Conservation (phyloP, 148 eudicot genomes). For the Euryodendron excelsum region DNA sequence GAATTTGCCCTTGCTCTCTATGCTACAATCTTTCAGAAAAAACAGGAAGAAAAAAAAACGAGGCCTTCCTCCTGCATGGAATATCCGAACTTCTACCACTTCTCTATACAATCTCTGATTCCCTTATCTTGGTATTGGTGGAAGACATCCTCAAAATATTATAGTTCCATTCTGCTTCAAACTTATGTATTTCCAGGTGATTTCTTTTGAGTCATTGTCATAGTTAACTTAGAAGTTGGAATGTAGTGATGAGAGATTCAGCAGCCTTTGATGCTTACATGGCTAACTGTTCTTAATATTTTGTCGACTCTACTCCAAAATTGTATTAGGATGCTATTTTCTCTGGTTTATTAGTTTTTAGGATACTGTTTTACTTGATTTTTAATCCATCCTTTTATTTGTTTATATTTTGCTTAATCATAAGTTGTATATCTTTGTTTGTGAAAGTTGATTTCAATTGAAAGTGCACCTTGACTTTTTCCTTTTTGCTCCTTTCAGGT, state of each 20-base stretch:
- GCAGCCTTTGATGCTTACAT: neutral
- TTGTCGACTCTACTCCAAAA: neutral
- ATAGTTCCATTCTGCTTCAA: neutral
- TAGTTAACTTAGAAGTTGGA: no score
- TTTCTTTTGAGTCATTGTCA: neutral
- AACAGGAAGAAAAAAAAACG: no score
- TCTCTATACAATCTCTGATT: neutral
- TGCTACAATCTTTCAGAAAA: neutral
- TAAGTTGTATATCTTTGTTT: neutral
- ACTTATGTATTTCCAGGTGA: neutral
- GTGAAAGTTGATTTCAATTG: neutral
- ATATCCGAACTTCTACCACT: neutral
- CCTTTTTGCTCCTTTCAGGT: neutral
- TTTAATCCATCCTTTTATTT: neutral
- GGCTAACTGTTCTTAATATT: conserved; percentile 1
- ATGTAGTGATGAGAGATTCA: neutral
- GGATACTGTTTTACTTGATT: neutral
- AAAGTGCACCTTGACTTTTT: neutral
- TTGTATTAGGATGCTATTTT: neutral
- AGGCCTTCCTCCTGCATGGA: neutral
- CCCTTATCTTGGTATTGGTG: neutral
- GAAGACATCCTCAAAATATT: neutral
- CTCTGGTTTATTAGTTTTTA: neutral
- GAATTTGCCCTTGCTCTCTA: neutral
- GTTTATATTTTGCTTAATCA: neutral